Conservation (phyloP, 305 asterid genomes). For the Rubia balearica region DNA sequence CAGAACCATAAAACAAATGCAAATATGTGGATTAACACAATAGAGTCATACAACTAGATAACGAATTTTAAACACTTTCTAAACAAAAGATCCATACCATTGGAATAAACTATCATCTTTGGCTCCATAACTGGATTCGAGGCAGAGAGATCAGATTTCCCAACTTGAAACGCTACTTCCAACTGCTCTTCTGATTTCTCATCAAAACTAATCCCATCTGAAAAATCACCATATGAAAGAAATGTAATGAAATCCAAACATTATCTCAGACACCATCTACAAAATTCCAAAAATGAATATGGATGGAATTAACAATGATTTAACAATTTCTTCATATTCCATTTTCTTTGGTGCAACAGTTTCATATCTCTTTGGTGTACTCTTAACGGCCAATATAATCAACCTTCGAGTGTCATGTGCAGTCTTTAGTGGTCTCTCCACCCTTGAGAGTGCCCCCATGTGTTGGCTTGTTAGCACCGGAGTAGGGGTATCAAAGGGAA, state of each 20-base stretch:
- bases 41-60: neutral
- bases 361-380: constrained; percentile 1
- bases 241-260: neutral
- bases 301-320: constrained; percentile 24
- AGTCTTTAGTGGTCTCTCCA: constrained; percentile 24
- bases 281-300: neutral
- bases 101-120: neutral
- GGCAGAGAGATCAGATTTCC: constrained; percentile 10
- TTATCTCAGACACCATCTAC: neutral
- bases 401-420: constrained; percentile 52
- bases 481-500: constrained; percentile 36
- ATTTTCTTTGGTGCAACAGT: constrained; percentile 22
- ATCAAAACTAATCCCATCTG: constrained; percentile 26
- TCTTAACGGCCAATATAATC: constrained; percentile 51
- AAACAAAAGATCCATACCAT: neutral
- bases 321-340: constrained; percentile 24
- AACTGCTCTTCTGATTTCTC: constrained; percentile 13
- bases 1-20: too few species aligned
- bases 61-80: neutral
- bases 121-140: neutral
- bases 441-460: constrained; percentile 24
- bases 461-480: constrained; percentile 27
- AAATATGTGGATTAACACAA: neutral
- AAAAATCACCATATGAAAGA: constrained; percentile 11
- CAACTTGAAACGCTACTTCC: constrained; percentile 6